Base-by-base conservation (phyloP, 768 basidiomycete genomes). In the Multifurca ochricompacta region DNA sequence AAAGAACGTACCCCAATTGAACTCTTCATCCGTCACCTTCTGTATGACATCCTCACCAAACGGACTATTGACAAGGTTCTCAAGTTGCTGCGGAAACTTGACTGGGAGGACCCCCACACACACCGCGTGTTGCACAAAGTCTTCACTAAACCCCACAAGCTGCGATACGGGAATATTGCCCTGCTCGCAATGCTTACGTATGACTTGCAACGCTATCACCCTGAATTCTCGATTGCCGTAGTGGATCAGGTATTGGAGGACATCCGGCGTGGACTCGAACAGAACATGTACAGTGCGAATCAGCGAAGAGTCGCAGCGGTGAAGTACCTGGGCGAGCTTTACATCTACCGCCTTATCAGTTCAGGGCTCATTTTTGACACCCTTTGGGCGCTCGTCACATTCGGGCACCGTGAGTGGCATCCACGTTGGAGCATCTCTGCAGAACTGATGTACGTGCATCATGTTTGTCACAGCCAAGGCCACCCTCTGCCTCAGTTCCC, bases 141-240 rank as follows among this genome's bases (percentile, higher is more conserved):
- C 36, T 99, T 99, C 72, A 90, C 89, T n/a, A 95, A 96, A 64
- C 88, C 95, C 2, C 96, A 95, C 93, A 98, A 98, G 67, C 80
- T 97, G 71, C 95, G 92, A 64, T 98, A 86, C 65, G 77, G 84
- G 55, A 95, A 90, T 64, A 81, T 99, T 62, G 79, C 84, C 52
- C 76, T 96, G 27, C 74, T 98, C 46, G 94, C 96, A 10, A 95
- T 96, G 81, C 74, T 98, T 54, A 87, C 94, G 2, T 94, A 94
- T 64, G 96, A 98, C 65, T 74, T 99, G 41, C 91, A 94, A 65
- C 80, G 91, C 25, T 96, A 95, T 68, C 91, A 91, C 60, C 86
- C 93, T 9, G 82, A 85, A 3, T 99, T 98, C 67, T 77, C 85
- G 11, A 79, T 96, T 46, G 77, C 82, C 10, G 82, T 98, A 25